phyloP scores from a whole-genome alignment of 2,329 filamentous ascomycete species.

The Xenoacremonium recifei region DNA sequence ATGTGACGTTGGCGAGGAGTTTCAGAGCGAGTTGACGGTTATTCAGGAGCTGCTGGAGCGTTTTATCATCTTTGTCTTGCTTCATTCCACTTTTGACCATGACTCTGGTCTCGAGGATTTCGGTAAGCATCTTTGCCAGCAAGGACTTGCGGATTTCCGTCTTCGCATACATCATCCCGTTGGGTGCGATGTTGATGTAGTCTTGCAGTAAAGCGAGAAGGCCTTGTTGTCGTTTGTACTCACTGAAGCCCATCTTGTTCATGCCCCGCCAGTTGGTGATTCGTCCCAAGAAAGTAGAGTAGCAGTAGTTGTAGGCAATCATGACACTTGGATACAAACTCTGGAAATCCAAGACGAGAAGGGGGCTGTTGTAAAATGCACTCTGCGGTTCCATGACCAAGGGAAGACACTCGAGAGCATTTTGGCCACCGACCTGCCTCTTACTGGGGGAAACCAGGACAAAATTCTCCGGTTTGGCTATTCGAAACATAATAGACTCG shows the following conservation, averaged over 20 bases:
- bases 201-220: constrained; percentile 77
- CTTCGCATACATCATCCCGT: constrained; percentile 94
- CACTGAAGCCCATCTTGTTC: constrained; percentile 91
- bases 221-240: constrained; percentile 75
- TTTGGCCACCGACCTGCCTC: constrained; percentile 90
- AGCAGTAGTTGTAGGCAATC: constrained; percentile 99
- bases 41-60: constrained; percentile 82
- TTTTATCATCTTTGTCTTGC: constrained; percentile 81
- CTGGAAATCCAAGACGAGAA: constrained; percentile 93
- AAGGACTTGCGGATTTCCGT: constrained; percentile 83
- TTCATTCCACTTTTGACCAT: constrained; percentile 99
- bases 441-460: constrained; percentile 84
- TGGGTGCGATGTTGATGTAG: constrained; percentile 88
- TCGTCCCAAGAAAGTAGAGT: constrained; percentile 90
- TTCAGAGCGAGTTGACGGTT: constrained; percentile 94
- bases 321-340: constrained; percentile 96
- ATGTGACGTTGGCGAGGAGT: constrained; percentile 97
- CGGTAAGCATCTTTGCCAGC: constrained; percentile 91
- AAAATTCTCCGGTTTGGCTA: constrained; percentile 95
- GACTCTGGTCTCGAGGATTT: constrained; percentile 91
- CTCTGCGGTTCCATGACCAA: constrained; percentile 98
- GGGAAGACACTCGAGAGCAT: constrained; percentile 89
- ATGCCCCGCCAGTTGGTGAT: constrained; percentile 84
- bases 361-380: constrained; percentile 85
- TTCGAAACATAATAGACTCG: constrained; percentile 97